A percentile compares a stretch with the other conserved stretches of the same genome.
Evolutionary conservation across 306 rosid species (phyloP).

Genomic region (Erythrophleum fordii): DNA sequence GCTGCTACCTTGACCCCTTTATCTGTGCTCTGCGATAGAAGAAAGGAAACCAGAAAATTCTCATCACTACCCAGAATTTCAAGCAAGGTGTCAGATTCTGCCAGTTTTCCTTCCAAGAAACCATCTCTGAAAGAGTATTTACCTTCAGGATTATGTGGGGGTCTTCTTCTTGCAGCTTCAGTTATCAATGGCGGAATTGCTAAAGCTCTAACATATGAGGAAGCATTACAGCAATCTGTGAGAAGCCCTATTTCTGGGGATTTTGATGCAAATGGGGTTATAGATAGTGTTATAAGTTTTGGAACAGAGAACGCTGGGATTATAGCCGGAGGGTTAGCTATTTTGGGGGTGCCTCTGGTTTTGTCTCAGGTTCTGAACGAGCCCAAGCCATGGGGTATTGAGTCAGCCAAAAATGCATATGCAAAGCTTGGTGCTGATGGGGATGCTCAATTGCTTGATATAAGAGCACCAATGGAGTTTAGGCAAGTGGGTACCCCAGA

Average conservation of each 20-base stretch:
- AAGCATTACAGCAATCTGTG: slow-evolving; percentile 58
- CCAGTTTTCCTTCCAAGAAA: slow-evolving; percentile 38
- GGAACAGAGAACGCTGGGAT: slow-evolving; percentile 73
- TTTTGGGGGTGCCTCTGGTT: slow-evolving; percentile 79
- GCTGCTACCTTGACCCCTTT: slow-evolving; percentile 78
- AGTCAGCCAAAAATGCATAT: slow-evolving; percentile 84
- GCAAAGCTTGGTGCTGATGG: slow-evolving; percentile 74
- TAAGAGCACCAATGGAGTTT: slow-evolving; percentile 66
- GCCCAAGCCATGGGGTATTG: slow-evolving; percentile 89
- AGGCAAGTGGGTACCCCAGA: slow-evolving; percentile 81
- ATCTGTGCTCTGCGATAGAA: slow-evolving; percentile 72
- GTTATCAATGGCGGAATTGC: slow-evolving; percentile 60
- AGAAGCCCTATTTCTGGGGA: slow-evolving; percentile 46
- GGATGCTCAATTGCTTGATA: slow-evolving; percentile 82
- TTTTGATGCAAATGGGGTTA: slow-evolving; percentile 55
- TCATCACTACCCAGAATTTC: slow-evolving; percentile 45
- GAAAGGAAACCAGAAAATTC: slow-evolving; percentile 62
- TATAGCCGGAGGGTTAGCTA: slow-evolving; percentile 72
- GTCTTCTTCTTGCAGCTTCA: slow-evolving; percentile 66
- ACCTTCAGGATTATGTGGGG: slow-evolving; percentile 52
- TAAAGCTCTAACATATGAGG: slow-evolving; percentile 80
- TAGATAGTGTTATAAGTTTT: slow-evolving; percentile 61
- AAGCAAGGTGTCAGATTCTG: slow-evolving; percentile 52
- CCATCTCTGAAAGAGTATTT: slow-evolving; percentile 38
- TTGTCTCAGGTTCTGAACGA: slow-evolving; percentile 71